Conservation (phyloP, 176 grass and related monocot genomes). For the Carex kokanica region DNA sequence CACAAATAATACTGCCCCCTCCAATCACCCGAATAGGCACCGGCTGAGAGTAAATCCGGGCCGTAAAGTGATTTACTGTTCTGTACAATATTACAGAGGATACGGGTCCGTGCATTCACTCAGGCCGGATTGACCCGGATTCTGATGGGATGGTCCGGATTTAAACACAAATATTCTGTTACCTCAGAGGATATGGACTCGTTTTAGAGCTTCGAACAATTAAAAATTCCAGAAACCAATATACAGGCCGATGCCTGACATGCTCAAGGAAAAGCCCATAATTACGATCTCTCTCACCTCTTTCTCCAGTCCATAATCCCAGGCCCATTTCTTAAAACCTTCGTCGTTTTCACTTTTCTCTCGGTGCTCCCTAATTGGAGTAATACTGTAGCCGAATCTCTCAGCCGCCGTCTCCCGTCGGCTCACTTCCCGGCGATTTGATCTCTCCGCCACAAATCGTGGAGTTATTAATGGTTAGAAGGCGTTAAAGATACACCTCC, state of each 20-base stretch:
- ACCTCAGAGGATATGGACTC: too few species aligned
- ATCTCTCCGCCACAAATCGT: conserved; percentile 6
- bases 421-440: conserved; percentile 18
- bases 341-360: background rate
- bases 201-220: background rate
- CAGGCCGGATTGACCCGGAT: too few species aligned
- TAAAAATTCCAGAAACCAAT: background rate
- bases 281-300: background rate
- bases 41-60: too few species aligned
- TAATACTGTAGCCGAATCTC: background rate
- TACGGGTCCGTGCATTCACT: too few species aligned
- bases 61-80: too few species aligned
- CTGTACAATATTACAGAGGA: too few species aligned
- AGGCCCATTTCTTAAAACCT: background rate
- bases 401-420: conserved; percentile 18
- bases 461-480: conserved; percentile 12
- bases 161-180: too few species aligned
- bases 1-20: too few species aligned
- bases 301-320: background rate
- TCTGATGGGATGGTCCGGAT: too few species aligned
- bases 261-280: background rate
- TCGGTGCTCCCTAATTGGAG: background rate
- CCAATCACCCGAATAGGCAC: too few species aligned
- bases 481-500: background rate
- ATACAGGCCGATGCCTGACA: background rate